Base-by-base conservation (phyloP, 257 asterid species). In the Solanum etuberosum region DNA sequence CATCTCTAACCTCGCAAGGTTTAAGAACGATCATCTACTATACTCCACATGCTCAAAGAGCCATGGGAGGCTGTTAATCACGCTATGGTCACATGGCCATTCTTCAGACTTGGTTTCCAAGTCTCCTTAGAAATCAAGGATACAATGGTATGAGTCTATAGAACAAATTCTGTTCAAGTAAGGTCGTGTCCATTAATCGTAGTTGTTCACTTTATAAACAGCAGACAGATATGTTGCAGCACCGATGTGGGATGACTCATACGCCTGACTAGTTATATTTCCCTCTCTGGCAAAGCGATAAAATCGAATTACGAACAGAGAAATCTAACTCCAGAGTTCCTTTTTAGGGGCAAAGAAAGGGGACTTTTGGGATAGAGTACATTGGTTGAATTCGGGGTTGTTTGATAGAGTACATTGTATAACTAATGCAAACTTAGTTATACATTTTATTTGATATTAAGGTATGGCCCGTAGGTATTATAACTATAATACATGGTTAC, bases 141-240 rank as follows among this genome's bases (percentile, higher is more conserved):
- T 51, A 51, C 10, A 51, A n/a, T 51, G 10, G 10, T 54, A 54
- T 5, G n/a, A 54, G n/a, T 25, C 11, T 54, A 54, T 54, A 20
- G 63, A 54, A 20, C 11, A 54, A 1, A 18, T 18, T 25, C 1
- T 54, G 11, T 54, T 31, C 65, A 43, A 80, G 67, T 80, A 80
- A 46, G 85, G 67, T 27, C 67, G 67, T 78, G 73, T 14, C 10
- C 1, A 2, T 0, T 1, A 65, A 3, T 12, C 15, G 2, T 13
- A 12, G 31, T 31, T 12, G 6, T 27, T 5, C 2, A 2, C 20
- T 25, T 0, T 10, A 72, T 20, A 35, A 72, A 35, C 18, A 35
- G 1, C 29, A 35, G 1, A 35, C 0, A 1, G 4, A 2, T 10
- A 35, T 5, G 48, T 20, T 21, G 6, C 1, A 0, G 4, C 31